Evolutionary conservation across 2,329 filamentous ascomycete genomes (phyloP).

Genomic region (Aureobasidium leucospermi): DNA sequence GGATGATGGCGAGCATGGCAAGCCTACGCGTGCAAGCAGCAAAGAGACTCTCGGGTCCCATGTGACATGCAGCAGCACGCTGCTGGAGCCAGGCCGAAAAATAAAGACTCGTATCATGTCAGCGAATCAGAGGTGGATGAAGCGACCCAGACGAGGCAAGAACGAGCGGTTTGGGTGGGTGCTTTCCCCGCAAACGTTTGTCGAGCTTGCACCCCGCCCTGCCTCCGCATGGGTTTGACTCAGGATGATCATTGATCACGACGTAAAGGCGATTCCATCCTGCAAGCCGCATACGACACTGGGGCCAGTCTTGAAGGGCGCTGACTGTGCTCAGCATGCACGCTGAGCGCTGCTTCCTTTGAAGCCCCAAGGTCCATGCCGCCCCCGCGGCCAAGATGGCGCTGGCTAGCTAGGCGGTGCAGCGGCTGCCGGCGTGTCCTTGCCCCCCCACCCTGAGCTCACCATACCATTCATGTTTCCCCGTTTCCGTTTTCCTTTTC

Average conservation of each 20-base stretch:
- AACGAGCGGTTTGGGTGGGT: not conserved
- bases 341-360: not conserved
- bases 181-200: conserved; percentile 10
- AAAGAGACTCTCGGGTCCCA: conserved; percentile 10
- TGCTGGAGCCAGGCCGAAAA: conserved; percentile 1
- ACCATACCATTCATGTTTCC: conserved; percentile 11
- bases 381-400: conserved; percentile 8
- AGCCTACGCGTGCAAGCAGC: conserved; percentile 8
- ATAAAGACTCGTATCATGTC: not conserved
- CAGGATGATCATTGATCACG: conserved; percentile 2
- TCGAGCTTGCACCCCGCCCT: not conserved
- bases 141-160: not conserved
- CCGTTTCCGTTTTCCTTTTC: conserved; percentile 11
- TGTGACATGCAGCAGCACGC: conserved; percentile 8
- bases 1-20: conserved; percentile 6
- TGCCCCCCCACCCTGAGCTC: conserved; percentile 9
- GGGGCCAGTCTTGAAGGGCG: conserved; percentile 8
- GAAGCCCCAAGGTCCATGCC: not conserved
- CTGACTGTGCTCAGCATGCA: conserved; percentile 14
- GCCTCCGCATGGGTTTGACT: not conserved
- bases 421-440: conserved; percentile 1
- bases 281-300: conserved; percentile 16
- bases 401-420: conserved; percentile 3
- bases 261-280: conserved; percentile 1
- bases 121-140: not conserved